phyloP scores from a whole-genome alignment of 129 eudicot species.

The Rutidosis leptorrhynchoides region DNA sequence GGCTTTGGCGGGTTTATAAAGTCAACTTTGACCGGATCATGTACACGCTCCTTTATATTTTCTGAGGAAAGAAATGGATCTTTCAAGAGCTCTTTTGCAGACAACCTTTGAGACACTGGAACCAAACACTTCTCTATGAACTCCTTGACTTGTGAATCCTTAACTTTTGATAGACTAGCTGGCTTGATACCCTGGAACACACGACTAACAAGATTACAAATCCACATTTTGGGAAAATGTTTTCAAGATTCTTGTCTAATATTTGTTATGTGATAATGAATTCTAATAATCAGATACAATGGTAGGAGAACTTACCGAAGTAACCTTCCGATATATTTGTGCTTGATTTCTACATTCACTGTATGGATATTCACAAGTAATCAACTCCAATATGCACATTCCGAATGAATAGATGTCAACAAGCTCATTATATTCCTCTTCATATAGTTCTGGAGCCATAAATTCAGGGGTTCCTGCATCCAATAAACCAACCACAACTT shows the following conservation, averaged over 20 bases:
- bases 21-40: constrained; percentile 27
- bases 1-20: constrained; percentile 7
- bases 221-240: not conserved
- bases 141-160: constrained; percentile 39
- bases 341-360: constrained; percentile 44
- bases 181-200: constrained; percentile 42
- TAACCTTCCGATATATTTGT: constrained; percentile 49
- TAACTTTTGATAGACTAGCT: constrained; percentile 39
- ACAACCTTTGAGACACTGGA: constrained; percentile 41
- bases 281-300: not conserved
- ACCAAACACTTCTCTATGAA: constrained; percentile 55
- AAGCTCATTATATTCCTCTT: constrained; percentile 48
- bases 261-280: not conserved
- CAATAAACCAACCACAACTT: not conserved
- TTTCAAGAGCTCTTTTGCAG: constrained; percentile 47
- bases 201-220: constrained; percentile 12
- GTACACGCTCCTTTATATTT: constrained; percentile 27
- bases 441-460: constrained; percentile 47
- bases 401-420: constrained; percentile 56
- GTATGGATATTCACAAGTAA: constrained; percentile 49
- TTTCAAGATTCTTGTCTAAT: not conserved
- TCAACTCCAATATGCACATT: constrained; percentile 50
- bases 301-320: constrained; percentile 21
- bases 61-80: constrained; percentile 47
- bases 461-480: constrained; percentile 43